Percentiles rank a stretch among this genome's conserved stretches.
Evolutionary conservation across 441 rosid species (phyloP).

Genomic region (Erodium moschatum): DNA sequence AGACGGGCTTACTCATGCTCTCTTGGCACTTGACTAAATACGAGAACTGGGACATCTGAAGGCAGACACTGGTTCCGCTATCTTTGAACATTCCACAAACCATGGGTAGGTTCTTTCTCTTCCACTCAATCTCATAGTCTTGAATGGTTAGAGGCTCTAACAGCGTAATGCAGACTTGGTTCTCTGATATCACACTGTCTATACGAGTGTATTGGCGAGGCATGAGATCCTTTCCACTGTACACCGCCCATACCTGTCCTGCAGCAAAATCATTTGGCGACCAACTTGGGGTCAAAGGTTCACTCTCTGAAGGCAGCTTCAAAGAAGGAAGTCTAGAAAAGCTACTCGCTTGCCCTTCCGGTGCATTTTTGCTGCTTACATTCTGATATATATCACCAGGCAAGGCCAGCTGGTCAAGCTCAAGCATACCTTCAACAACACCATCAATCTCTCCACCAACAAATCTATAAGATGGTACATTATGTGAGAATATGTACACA

Average conservation of each 20-base stretch:
- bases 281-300: conserved; percentile 18
- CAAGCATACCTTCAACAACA: conserved; percentile 22
- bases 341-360: not conserved
- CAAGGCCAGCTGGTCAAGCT: conserved; percentile 26
- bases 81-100: conserved; percentile 21
- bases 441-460: conserved; percentile 24
- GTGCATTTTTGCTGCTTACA: conserved; percentile 9
- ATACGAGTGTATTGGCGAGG: conserved; percentile 18
- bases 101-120: conserved; percentile 19
- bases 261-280: conserved; percentile 10
- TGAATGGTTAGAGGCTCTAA: conserved; percentile 22
- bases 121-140: conserved; percentile 22
- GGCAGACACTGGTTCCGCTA: conserved; percentile 16
- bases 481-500: conserved; percentile 25
- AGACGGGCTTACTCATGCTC: conserved; percentile 13
- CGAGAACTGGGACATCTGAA: conserved; percentile 19
- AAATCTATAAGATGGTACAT: conserved; percentile 20
- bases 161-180: conserved; percentile 14
- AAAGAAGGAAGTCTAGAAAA: not conserved
- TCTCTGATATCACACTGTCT: conserved; percentile 15
- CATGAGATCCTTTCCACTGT: conserved; percentile 20
- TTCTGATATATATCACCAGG: conserved; percentile 21
- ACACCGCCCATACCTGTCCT: conserved; percentile 25
- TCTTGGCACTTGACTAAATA: conserved; percentile 15
- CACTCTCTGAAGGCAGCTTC: conserved; percentile 3